A percentile compares a stretch with the other conserved stretches of the same genome.
phyloP scores from a whole-genome alignment of 1,284 basidiomycete species.

The Cystobasidiaceae sp. region DNA sequence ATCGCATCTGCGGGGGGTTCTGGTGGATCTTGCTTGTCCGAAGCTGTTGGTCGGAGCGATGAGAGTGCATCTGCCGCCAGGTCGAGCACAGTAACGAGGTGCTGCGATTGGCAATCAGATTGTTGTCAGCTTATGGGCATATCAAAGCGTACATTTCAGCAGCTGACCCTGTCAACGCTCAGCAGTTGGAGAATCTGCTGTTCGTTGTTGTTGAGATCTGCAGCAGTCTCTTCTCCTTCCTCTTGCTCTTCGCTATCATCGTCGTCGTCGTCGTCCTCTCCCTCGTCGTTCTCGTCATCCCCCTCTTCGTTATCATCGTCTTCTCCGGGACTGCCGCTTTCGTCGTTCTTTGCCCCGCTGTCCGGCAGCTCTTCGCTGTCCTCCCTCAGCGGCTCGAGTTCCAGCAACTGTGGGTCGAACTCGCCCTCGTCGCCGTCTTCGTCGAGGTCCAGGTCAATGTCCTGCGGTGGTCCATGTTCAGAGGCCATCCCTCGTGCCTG shows the following conservation, averaged over 20 bases:
- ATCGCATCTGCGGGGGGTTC: too few relatives aligned
- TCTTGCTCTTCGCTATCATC: neutral
- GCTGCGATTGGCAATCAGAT: conserved; percentile 49
- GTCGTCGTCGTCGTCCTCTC: too few relatives aligned
- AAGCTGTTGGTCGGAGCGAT: conserved; percentile 60
- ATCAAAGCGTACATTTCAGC: neutral
- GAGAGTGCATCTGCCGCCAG: conserved; percentile 69
- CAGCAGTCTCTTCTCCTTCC: too few relatives aligned
- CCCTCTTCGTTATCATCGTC: neutral
- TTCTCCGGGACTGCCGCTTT: neutral
- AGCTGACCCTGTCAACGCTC: conserved; percentile 18
- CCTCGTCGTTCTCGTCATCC: too few relatives aligned
- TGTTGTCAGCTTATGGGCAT: neutral
- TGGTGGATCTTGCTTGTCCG: neutral
- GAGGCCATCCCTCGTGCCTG: too few relatives aligned
- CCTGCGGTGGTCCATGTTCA: too few relatives aligned
- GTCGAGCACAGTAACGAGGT: conserved; percentile 64
- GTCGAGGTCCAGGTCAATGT: neutral
- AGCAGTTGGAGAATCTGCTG: conserved; percentile 58
- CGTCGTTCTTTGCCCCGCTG: neutral
- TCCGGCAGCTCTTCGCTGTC: conserved; percentile 11
- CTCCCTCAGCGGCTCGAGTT: conserved; percentile 2
- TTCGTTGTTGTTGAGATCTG: conserved; percentile 64
- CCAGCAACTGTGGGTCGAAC: neutral
- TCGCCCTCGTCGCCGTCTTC: neutral